Evolutionary conservation across 805 yeast species (phyloP), one percentile per base, ranked within the genome.

Genomic region (Yamadazyma sp.): DNA sequence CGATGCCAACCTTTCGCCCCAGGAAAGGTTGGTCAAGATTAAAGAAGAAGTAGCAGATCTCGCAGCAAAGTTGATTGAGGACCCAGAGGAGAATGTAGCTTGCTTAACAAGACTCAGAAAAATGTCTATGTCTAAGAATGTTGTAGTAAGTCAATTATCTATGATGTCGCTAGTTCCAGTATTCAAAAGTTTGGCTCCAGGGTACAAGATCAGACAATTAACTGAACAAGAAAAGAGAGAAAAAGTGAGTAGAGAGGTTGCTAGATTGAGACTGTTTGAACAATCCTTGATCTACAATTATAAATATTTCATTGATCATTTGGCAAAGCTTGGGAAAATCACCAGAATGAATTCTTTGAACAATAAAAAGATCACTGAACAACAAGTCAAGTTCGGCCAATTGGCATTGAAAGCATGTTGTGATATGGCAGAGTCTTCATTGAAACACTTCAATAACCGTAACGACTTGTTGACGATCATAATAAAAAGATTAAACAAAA

Each of bases 41-140:
- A 85, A 89, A 52, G 97, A 89, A 61, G 86, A 84, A 38, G 76
- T 93, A 28, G 96, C 98, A 0, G 79, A 75, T 13, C 59, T 82
- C 33, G 96, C 95, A 1, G 84, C 86, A 26, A 74, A 75, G 28
- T 62, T 91, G 23, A 79, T 79, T 51, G 95, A 89, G 55, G 86
- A 87, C 41, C 96, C 98, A 5, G 98, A 93, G 58, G 95, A 87
- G 52, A 77, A 90, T 52, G 70, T 83, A 6, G 55, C 75, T 10
- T 67, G 78, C 19, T 65, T 90, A 9, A 72, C 84, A 2, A 77
- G 90, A 54, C 68, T 85, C 34, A 66, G 85, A 37, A 78, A 73
- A 48, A 83, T 84, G 88, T 71, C 86, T 0, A 73, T 67, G 40
- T 82, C 93, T 2, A 75, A 73, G 48, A 80, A 83, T 48, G 67